Evolutionary conservation across 2,329 filamentous ascomycete genomes (phyloP), one percentile per base, ranked within the genome.

Genomic region (Tolypocladium amazonense): DNA sequence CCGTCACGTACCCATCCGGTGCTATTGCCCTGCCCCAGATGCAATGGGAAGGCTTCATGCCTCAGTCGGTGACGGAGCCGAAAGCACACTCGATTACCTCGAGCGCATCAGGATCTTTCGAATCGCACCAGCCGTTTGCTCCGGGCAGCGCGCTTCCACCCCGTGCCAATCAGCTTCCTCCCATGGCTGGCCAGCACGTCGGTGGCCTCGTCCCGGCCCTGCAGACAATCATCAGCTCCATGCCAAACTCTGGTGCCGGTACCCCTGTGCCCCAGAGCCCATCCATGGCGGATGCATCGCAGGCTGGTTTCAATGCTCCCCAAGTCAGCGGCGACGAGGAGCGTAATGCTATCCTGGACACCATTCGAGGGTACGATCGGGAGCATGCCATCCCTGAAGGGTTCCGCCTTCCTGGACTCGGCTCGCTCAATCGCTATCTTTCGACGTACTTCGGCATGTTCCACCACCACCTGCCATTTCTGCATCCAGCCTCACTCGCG

Each of bases 371-470:
- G 65, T 87, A 86, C 65, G 93, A 97, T 72, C 87, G 81, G 65
- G 90, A 96, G 69, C 87, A 87, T 69, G 87, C 89, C 54, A 87
- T 97, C 60, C 86, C 92, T 20, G 91, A 95, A 60, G 92, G 89
- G 60, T 97, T 97, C 81, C 88, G 91, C 65, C 82, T 97, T 54
- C 94, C 94, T 7, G 87, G 83, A 65, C 81, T 92, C 41, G 82
- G 86, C 41, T 88, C 90, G 2, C 77, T 97, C 72, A 97, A 99
- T 76, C 86, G 92, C 63, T 96, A 96, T 73, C 79, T 99, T 63
- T 90, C 92, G 62, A 96, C 93, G 1, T 99, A 97, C 79, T 99
- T 97, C 75, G 92, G 90, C 71, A 80, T 97, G 68, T 99, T 97
- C 76, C 94, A 99, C 71, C 94, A 96, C 69, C 94, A 99, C 71